These are phyloP conservation scores for Schwanniomyces etchellsii DNA, from an alignment of 1,139 yeast genomes.

Conservation along the genomic window DNA sequence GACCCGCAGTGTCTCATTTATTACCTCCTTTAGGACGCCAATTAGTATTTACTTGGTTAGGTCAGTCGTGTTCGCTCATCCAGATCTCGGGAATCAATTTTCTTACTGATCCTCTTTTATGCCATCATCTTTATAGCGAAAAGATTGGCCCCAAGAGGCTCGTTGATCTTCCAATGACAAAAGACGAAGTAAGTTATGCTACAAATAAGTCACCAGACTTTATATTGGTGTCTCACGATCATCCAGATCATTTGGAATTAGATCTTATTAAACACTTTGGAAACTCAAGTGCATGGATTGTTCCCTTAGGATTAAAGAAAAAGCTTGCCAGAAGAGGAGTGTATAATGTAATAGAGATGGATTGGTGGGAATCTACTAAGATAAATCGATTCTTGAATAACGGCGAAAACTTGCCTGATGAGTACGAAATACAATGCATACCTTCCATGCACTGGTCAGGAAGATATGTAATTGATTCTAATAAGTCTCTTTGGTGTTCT, in stretches of 20 bases:
- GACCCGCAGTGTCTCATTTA: conserved; percentile 1
- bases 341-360: conserved; percentile 61
- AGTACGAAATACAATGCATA: conserved; percentile 77
- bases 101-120: conserved; percentile 80
- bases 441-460: conserved; percentile 99
- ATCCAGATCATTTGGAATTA: conserved; percentile 87
- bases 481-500: conserved; percentile 83
- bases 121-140: conserved; percentile 58
- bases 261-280: conserved; percentile 55
- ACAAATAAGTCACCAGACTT: conserved; percentile 50
- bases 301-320: conserved; percentile 70
- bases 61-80: conserved; percentile 80
- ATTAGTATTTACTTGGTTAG: conserved; percentile 80
- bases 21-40: conserved; percentile 35
- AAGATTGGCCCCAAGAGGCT: conserved; percentile 78
- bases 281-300: conserved; percentile 68
- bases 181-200: conserved; percentile 55
- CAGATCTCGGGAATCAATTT: conserved; percentile 70
- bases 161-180: conserved; percentile 61
- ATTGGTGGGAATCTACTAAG: conserved; percentile 82
- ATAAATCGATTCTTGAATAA: conserved; percentile 27
- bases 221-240: conserved; percentile 85
- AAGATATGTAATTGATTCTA: conserved; percentile 68
- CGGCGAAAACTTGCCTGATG: conserved; percentile 29
- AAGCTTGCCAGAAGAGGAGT: conserved; percentile 55